Evolutionary conservation across 1,139 yeast species (phyloP).

Genomic region (Wickerhamomyces sp.): DNA sequence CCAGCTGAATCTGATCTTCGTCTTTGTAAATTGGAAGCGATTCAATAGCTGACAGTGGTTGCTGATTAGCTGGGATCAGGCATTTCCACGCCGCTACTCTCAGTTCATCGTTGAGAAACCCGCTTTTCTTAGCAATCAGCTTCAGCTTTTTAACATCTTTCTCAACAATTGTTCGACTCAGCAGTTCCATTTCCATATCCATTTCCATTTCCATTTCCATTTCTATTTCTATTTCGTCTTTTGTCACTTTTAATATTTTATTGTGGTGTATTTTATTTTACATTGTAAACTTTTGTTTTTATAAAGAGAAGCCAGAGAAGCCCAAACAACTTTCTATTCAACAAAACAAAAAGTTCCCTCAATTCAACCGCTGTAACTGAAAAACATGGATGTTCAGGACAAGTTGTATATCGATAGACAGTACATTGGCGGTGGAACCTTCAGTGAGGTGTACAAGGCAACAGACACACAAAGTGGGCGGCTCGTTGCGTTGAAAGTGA

Average conservation of each 20-base stretch:
- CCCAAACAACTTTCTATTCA: no score
- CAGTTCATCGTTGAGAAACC: background rate
- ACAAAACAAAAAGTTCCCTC: background rate
- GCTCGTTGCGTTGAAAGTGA: conserved; percentile 39
- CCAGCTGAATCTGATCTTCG: conserved; percentile 75
- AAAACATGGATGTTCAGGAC: background rate
- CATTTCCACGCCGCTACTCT: background rate
- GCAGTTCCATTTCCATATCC: background rate
- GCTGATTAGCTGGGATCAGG: background rate
- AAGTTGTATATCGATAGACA: conserved; percentile 11
- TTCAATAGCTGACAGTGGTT: background rate
- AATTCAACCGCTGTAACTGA: no score
- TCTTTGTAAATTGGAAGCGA: conserved; percentile 48
- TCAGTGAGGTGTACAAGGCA: conserved; percentile 33
- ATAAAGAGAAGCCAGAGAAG: no score
- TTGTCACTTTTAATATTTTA: no score
- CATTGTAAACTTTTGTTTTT: no score
- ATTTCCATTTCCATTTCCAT: no score
- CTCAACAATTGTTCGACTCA: background rate
- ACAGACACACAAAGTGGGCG: conserved; percentile 7
- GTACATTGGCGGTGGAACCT: conserved; percentile 28
- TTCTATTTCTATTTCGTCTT: no score
- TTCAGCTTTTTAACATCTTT: background rate
- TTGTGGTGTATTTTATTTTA: no score
- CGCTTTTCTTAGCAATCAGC: background rate